phyloP scores from a whole-genome alignment of 768 basidiomycete species.

The Antrodiella citrinella region DNA sequence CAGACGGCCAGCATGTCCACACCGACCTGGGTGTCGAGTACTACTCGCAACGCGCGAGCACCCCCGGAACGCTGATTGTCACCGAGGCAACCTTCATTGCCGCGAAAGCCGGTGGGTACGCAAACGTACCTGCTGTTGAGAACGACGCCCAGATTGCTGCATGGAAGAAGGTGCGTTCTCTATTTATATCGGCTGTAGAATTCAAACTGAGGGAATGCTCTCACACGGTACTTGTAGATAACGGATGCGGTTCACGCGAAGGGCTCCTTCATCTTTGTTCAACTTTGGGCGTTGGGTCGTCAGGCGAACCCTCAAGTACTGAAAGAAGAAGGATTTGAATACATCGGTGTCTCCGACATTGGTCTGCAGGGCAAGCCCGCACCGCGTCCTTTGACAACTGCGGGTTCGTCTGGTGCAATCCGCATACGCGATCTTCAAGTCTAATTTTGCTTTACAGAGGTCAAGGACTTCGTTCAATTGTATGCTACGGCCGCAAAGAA shows the following conservation, averaged over 20 bases:
- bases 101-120: conserved; percentile 37
- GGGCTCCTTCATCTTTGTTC: conserved; percentile 42
- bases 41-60: conserved; percentile 38
- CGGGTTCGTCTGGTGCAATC: conserved; percentile 5
- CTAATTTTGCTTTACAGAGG: conserved; percentile 10
- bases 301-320: conserved; percentile 28
- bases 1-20: conserved; percentile 27
- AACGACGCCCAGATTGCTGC: conserved; percentile 44
- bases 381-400: conserved; percentile 19
- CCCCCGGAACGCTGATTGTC: conserved; percentile 47
- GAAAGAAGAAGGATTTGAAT: conserved; percentile 27
- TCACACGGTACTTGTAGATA: conserved; percentile 28
- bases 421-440: background rate
- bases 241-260: conserved; percentile 49
- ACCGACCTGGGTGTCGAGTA: conserved; percentile 33
- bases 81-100: conserved; percentile 51
- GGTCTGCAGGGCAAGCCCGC: conserved; percentile 5
- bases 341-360: conserved; percentile 28
- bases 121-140: conserved; percentile 56
- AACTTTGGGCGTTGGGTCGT: conserved; percentile 53
- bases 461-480: conserved; percentile 30
- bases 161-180: conserved; percentile 37
- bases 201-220: background rate
- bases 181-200: background rate
- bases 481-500: conserved; percentile 18